Evolutionary conservation across 495 filamentous ascomycete genomes (phyloP).

Genomic region (Penicillium argentinense): DNA sequence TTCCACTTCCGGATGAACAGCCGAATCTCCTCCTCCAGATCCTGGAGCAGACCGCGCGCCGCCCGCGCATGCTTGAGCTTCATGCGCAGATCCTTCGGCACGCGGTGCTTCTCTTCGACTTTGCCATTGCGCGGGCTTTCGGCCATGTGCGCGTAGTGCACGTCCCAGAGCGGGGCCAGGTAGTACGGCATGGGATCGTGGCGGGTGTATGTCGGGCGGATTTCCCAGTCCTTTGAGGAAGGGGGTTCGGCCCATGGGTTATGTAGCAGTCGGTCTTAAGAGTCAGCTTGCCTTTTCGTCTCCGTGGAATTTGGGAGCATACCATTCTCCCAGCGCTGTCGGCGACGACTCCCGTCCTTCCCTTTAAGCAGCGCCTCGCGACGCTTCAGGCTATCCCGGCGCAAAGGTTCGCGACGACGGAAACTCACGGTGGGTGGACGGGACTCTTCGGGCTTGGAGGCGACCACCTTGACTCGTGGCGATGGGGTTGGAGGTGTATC

Average conservation of each 20-base stretch:
- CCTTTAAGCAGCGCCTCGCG: slow-evolving; percentile 85
- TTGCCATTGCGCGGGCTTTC: slow-evolving; percentile 37
- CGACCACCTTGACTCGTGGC: slow-evolving; percentile 23
- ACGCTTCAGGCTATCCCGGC: slow-evolving; percentile 61
- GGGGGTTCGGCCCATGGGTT: slow-evolving; percentile 88
- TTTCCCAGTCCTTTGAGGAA: slow-evolving; percentile 73
- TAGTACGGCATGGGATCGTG: slow-evolving; percentile 79
- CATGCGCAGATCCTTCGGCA: slow-evolving; percentile 53
- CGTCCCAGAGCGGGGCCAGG: slow-evolving; percentile 84
- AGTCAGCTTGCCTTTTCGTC: slow-evolving; percentile 8
- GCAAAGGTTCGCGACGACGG: slow-evolving; percentile 48
- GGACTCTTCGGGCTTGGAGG: slow-evolving; percentile 13
- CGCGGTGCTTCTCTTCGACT: slow-evolving; percentile 40
- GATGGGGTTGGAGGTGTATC: slow-evolving; percentile 31
- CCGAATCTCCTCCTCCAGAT: slow-evolving; percentile 63
- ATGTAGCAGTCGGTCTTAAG: slow-evolving; percentile 74
- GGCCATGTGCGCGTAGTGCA: slow-evolving; percentile 50
- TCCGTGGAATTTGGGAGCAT: slow-evolving; percentile 23
- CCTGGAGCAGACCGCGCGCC: slow-evolving; percentile 64
- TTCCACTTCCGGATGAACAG: slow-evolving; percentile 62
- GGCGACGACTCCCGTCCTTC: slow-evolving; percentile 84
- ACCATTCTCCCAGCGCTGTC: slow-evolving; percentile 97
- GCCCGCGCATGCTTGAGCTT: slow-evolving; percentile 70
- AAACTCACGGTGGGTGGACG: slow-evolving; percentile 34
- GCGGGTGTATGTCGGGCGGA: slow-evolving; percentile 74